Conservation (phyloP, 257 asterid species). For the Linderniella brevidens region DNA sequence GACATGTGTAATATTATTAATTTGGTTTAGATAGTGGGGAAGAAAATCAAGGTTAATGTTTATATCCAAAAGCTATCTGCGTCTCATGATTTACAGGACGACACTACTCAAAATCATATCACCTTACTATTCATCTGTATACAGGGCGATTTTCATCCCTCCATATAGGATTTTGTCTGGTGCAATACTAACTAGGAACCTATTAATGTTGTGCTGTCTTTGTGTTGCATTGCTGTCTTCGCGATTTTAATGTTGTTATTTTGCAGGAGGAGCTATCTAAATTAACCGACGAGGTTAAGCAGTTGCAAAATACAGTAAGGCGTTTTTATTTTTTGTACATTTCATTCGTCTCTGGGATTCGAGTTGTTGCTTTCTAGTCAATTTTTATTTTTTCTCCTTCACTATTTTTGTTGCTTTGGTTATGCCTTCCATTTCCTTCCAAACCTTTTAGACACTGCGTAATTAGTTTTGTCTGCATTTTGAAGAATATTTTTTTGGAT, state of each 20-base stretch:
- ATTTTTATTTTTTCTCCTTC: conserved; percentile 3
- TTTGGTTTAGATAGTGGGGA: too few relatives aligned
- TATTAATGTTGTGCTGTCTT: neutral
- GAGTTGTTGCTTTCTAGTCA: conserved; percentile 3
- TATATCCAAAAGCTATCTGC: too few relatives aligned
- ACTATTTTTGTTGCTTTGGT: neutral
- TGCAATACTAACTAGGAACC: too few relatives aligned
- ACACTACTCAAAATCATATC: too few relatives aligned
- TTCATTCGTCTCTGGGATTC: too few relatives aligned
- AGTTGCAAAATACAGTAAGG: conserved; percentile 40
- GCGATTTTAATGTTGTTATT: conserved; percentile 1
- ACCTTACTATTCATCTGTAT: too few relatives aligned
- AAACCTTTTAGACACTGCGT: conserved; percentile 1
- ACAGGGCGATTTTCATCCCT: too few relatives aligned
- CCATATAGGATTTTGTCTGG: too few relatives aligned
- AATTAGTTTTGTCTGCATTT: neutral
- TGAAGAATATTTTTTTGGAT: neutral
- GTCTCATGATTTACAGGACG: too few relatives aligned
- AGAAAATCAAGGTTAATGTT: too few relatives aligned
- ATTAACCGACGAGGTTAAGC: conserved; percentile 45
- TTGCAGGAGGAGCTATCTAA: conserved; percentile 70
- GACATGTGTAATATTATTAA: too few relatives aligned
- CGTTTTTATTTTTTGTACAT: neutral
- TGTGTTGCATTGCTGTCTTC: neutral
- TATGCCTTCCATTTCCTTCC: neutral